phyloP scores from a whole-genome alignment of 2,329 filamentous ascomycete species.

The Pleoardoris graminearum region DNA sequence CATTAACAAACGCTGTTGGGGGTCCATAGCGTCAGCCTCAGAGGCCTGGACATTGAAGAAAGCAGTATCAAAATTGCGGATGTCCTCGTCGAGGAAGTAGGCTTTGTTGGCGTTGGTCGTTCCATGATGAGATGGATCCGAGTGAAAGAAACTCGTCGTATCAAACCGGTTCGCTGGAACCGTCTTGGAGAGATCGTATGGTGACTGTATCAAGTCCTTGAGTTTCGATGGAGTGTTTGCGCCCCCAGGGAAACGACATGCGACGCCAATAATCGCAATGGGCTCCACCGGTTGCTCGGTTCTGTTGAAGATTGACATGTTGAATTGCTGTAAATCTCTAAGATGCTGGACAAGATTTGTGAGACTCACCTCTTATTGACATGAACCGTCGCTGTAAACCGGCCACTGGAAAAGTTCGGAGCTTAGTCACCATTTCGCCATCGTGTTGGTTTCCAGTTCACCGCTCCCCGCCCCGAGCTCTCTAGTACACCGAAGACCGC shows the following conservation, averaged over 20 bases:
- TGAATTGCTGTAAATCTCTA: not conserved
- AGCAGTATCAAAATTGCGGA: not conserved
- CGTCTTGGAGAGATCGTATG: constrained; percentile 23
- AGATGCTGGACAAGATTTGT: too few species aligned
- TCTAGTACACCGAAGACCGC: too few species aligned
- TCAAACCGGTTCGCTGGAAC: not conserved
- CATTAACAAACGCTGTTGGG: constrained; percentile 30
- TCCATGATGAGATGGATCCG: not conserved
- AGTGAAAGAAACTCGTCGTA: not conserved
- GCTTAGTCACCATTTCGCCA: too few species aligned
- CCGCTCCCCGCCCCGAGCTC: too few species aligned
- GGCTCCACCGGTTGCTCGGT: constrained; percentile 17
- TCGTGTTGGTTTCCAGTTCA: too few species aligned
- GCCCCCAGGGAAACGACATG: constrained; percentile 42
- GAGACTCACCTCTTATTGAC: too few species aligned
- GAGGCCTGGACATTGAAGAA: not conserved
- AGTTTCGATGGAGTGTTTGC: constrained; percentile 15
- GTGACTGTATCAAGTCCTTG: constrained; percentile 11
- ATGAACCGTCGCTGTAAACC: too few species aligned
- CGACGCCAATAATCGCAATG: constrained; percentile 43
- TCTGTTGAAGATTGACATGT: not conserved
- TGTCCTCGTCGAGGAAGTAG: not conserved
- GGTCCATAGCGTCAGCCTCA: constrained; percentile 17
- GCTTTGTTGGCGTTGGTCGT: constrained; percentile 15
- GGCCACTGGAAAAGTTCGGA: too few species aligned